phyloP scores from a whole-genome alignment of 805 yeast species.

The Candida gorgasii region DNA sequence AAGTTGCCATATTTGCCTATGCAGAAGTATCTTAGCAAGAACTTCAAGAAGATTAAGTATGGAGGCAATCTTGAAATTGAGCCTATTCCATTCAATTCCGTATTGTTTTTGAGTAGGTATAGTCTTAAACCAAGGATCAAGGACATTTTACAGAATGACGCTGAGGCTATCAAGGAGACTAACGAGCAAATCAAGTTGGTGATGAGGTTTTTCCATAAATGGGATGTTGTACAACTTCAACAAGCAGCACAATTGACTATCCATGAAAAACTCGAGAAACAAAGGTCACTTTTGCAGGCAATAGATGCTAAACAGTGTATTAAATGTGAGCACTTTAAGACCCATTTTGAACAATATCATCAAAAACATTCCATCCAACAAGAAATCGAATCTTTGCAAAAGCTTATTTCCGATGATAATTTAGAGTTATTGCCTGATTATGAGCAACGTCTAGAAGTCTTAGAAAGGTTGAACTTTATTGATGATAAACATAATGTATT shows the following conservation, averaged over 20 bases:
- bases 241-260: slow-evolving; percentile 32
- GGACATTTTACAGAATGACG: slow-evolving; percentile 36
- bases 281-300: slow-evolving; percentile 31
- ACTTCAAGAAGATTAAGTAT: slow-evolving; percentile 38
- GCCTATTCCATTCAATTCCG: slow-evolving; percentile 38
- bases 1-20: slow-evolving; percentile 41
- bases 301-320: slow-evolving; percentile 27
- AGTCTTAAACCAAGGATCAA: slow-evolving; percentile 33
- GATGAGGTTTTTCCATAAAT: slow-evolving; percentile 38
- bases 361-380: slow-evolving; percentile 46
- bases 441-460: slow-evolving; percentile 80
- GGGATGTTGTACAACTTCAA: slow-evolving; percentile 47
- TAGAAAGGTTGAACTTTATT: slow-evolving; percentile 76
- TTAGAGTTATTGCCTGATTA: slow-evolving; percentile 90
- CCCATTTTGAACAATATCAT: slow-evolving; percentile 46
- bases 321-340: slow-evolving; percentile 44
- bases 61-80: slow-evolving; percentile 35
- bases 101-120: slow-evolving; percentile 47
- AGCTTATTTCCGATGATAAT: slow-evolving; percentile 80
- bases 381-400: slow-evolving; percentile 57
- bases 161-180: slow-evolving; percentile 36
- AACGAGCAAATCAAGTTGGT: slow-evolving; percentile 34
- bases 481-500: slow-evolving; percentile 75
- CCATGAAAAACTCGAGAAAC: slow-evolving; percentile 38
- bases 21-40: slow-evolving; percentile 30